Conservation (phyloP, 2,329 filamentous ascomycete species). For the Grosmannia huntii region DNA sequence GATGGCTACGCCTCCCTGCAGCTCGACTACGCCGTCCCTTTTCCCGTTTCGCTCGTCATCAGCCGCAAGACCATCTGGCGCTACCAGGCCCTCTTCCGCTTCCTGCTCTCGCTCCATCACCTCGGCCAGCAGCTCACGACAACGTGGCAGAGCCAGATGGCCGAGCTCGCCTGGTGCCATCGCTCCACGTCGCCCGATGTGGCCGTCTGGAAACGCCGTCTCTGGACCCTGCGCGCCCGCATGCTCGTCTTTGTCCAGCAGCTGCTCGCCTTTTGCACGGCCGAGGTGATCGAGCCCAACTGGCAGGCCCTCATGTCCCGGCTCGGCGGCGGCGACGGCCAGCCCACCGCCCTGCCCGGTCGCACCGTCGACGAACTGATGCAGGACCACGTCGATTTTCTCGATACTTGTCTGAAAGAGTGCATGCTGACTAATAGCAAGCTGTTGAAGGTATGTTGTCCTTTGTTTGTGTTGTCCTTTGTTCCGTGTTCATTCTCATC, state of each 20-base stretch:
- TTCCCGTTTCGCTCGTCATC: constrained; percentile 89
- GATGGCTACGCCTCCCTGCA: constrained; percentile 85
- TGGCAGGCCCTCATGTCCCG: constrained; percentile 91
- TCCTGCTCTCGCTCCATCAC: constrained; percentile 78
- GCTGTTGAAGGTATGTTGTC: constrained; percentile 59
- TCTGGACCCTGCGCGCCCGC: constrained; percentile 80
- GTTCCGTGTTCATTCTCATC: background rate
- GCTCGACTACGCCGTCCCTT: constrained; percentile 87
- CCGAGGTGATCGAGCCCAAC: constrained; percentile 95
- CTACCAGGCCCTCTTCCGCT: constrained; percentile 92
- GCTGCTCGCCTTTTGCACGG: constrained; percentile 89
- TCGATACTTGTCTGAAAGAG: constrained; percentile 95
- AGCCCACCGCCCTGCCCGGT: constrained; percentile 21
- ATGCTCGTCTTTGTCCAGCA: constrained; percentile 98
- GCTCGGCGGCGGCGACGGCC: constrained; percentile 39
- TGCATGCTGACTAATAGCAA: constrained; percentile 98
- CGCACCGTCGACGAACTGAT: constrained; percentile 93
- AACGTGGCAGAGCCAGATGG: constrained; percentile 84
- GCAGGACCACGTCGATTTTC: constrained; percentile 97
- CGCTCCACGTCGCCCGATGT: constrained; percentile 59
- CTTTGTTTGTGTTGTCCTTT: background rate
- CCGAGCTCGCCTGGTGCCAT: constrained; percentile 70
- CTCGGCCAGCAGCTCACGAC: constrained; percentile 76
- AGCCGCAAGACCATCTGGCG: constrained; percentile 93
- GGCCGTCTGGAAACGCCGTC: constrained; percentile 84